These are phyloP conservation scores for Fusarium neocosmosporiellum DNA, from an alignment of 2,329 filamentous ascomycete species.

Conservation along the genomic window DNA sequence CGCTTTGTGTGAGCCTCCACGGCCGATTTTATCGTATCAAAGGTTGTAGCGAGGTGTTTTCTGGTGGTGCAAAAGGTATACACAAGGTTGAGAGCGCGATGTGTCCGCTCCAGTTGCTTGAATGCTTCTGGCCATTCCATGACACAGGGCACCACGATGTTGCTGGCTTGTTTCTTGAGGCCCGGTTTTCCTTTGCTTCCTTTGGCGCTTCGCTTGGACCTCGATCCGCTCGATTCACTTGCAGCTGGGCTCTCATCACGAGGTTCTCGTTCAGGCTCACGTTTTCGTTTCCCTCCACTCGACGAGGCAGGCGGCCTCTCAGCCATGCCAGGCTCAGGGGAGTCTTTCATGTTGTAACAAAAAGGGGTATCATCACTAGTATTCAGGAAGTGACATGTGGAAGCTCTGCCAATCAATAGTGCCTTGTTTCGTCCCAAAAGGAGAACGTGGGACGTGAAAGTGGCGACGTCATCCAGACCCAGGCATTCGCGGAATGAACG, in stretches of 20 bases:
- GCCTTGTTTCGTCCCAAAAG: background rate
- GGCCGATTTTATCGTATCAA: slow-evolving; percentile 85
- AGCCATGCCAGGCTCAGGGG: background rate
- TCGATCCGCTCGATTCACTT: slow-evolving; percentile 9
- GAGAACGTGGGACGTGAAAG: slow-evolving; percentile 7
- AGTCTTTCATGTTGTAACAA: slow-evolving; percentile 9
- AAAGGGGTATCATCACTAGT: slow-evolving; percentile 10
- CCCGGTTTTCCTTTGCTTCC: slow-evolving; percentile 15
- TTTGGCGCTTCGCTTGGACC: slow-evolving; percentile 10
- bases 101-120: slow-evolving; percentile 77
- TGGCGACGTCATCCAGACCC: slow-evolving; percentile 33
- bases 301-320: background rate
- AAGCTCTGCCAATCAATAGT: background rate
- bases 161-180: slow-evolving; percentile 35
- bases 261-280: slow-evolving; percentile 16
- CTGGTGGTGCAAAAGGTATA: slow-evolving; percentile 95
- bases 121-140: slow-evolving; percentile 80
- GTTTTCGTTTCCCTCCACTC: slow-evolving; percentile 38
- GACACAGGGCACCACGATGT: slow-evolving; percentile 42
- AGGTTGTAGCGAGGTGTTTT: slow-evolving; percentile 91
- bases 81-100: slow-evolving; percentile 89
- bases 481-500: slow-evolving; percentile 49
- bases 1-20: slow-evolving; percentile 86
- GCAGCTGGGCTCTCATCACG: slow-evolving; percentile 13
- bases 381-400: background rate